These are phyloP conservation scores for Globisporangium camurandrum DNA, from an alignment of 352 stramenopile genomes.

Conservation along the genomic window DNA sequence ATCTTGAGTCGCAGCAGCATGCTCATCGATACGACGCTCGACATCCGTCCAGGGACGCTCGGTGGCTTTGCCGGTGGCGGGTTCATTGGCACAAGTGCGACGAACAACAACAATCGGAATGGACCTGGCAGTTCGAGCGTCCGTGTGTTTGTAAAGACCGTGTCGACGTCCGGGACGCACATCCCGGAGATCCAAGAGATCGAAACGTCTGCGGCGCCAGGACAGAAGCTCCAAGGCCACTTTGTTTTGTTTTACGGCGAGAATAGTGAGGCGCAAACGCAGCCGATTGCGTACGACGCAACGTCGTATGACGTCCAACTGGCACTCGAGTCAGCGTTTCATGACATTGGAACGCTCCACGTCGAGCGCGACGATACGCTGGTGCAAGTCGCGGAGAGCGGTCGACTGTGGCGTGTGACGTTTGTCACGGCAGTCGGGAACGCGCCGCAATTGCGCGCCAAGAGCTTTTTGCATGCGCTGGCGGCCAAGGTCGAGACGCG, in stretches of 20 bases:
- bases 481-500: constrained; percentile 59
- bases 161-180: constrained; percentile 83
- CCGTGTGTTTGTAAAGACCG: constrained; percentile 88
- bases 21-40: constrained; percentile 86
- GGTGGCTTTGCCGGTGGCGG: constrained; percentile 91
- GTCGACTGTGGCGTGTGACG: constrained; percentile 85
- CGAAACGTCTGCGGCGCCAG: constrained; percentile 54
- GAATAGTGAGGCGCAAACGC: constrained; percentile 14
- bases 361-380: constrained; percentile 45
- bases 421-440: constrained; percentile 85
- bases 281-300: constrained; percentile 71
- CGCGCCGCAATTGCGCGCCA: constrained; percentile 58
- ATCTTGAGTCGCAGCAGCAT: constrained; percentile 89
- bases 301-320: constrained; percentile 47
- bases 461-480: constrained; percentile 69
- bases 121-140: constrained; percentile 88
- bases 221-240: constrained; percentile 85
- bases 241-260: constrained; percentile 45
- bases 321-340: constrained; percentile 44
- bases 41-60: constrained; percentile 78
- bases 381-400: constrained; percentile 56
- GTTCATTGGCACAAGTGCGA: constrained; percentile 52
- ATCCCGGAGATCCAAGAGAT: constrained; percentile 90
- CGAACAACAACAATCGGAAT: constrained; percentile 92
- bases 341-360: constrained; percentile 34